A percentile compares a stretch with the other conserved stretches of the same genome.
phyloP scores from a whole-genome alignment of 371 early-diverging fungal species.

The Phascolomyces articulosus region DNA sequence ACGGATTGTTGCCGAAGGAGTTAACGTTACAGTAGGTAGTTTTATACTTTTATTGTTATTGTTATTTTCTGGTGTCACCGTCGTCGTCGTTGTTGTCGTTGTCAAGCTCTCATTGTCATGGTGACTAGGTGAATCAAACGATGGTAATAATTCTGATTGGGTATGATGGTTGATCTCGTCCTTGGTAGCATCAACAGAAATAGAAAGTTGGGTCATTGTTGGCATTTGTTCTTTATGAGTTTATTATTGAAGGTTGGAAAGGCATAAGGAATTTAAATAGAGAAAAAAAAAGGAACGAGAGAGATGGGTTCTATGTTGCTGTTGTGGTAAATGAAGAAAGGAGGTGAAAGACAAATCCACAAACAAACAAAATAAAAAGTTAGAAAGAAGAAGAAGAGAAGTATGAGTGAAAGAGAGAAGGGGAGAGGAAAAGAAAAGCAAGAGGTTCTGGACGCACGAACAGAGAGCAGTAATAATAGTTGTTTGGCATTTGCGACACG shows the following conservation, averaged over 20 bases:
- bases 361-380: neutral
- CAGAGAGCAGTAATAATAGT: constrained; percentile 11
- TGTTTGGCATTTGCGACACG: constrained; percentile 17
- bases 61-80: neutral
- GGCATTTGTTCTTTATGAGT: neutral
- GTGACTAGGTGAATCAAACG: neutral
- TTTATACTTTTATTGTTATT: constrained; percentile 6
- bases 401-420: constrained; percentile 5
- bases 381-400: constrained; percentile 3
- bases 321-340: neutral
- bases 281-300: too few relatives aligned
- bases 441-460: constrained; percentile 20
- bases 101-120: neutral
- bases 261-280: constrained; percentile 6
- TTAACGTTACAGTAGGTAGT: constrained; percentile 16
- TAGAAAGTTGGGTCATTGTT: constrained; percentile 4
- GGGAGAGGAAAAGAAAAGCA: constrained; percentile 5
- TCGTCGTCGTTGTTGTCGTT: neutral
- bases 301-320: constrained; percentile 4
- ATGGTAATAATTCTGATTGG: neutral
- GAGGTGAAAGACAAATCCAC: neutral
- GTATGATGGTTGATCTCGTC: neutral
- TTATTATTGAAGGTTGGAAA: constrained; percentile 6
- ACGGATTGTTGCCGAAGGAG: constrained; percentile 47
- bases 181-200: constrained; percentile 5